phyloP scores from a whole-genome alignment of 2,329 filamentous ascomycete genomes.

The Pseudonectria foliicola region DNA sequence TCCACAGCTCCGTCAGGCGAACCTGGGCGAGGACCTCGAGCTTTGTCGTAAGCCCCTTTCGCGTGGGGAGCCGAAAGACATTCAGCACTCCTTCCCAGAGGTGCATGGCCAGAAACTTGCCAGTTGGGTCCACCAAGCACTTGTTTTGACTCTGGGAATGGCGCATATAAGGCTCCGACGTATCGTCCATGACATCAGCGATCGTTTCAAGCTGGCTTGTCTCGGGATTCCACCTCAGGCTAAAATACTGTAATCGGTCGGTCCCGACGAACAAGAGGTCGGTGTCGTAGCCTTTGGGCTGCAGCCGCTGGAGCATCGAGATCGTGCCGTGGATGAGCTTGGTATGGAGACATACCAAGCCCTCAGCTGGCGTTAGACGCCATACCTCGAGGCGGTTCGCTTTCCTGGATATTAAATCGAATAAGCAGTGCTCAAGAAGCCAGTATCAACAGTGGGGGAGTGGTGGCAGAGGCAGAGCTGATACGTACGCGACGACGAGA shows the following conservation, averaged over 20 bases:
- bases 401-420: no score
- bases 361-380: conserved; percentile 56
- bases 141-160: conserved; percentile 78
- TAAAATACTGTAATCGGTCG: conserved; percentile 85
- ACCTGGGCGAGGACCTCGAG: conserved; percentile 47
- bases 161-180: conserved; percentile 54
- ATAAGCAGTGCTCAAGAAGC: no score
- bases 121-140: conserved; percentile 76
- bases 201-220: conserved; percentile 43
- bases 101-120: conserved; percentile 51
- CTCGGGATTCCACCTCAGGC: conserved; percentile 69
- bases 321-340: conserved; percentile 78
- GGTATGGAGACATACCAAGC: conserved; percentile 57
- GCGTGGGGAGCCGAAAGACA: conserved; percentile 42
- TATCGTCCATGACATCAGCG: conserved; percentile 45
- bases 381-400: conserved; percentile 83
- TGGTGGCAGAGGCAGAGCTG: conserved; percentile 1
- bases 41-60: conserved; percentile 37
- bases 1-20: conserved; percentile 51
- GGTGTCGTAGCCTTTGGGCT: conserved; percentile 63
- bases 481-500: conserved; percentile 74
- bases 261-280: conserved; percentile 92
- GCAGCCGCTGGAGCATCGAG: conserved; percentile 74
- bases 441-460: no score
- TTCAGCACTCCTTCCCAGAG: conserved; percentile 55